Base-by-base conservation (phyloP, 306 rosid species). In the Delonix regia region DNA sequence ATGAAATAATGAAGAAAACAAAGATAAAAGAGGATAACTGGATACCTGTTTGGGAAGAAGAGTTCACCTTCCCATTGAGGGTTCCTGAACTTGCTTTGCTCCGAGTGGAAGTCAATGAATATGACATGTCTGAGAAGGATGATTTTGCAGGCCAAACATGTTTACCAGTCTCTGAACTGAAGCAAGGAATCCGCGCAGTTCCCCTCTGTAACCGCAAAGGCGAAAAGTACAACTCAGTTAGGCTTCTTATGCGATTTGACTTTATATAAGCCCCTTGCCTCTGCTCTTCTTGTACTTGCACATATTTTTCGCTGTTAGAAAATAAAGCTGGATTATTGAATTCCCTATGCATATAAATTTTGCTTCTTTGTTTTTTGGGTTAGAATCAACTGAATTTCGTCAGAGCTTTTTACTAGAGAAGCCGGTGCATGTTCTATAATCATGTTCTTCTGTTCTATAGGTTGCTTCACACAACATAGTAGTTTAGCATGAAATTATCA, bases 61-160 rank as follows among this genome's bases (percentile, higher is more conserved):
- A 85, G 61, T 90, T 90, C 62, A 78, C 60, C 12, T 90, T 90
- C 73, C 90, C 93, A n/a, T 48, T 90, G 75, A 87, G 84, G 11
- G 93, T 87, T 6, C 96, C 96, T 0, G 96, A 90, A 72, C 78
- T 90, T 72, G 91, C 96, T 70, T 64, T 90, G 77, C 96, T 90
- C 38, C 81, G 96, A 74, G 70, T 91, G 39, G 93, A 88, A 75
- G 93, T 89, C 10, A 77, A 71, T 42, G 96, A 91, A 73, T 84
- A 91, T 66, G 93, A 91, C 87, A 77, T 82, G 62, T 84, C 91
- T 3, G 89, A 87, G 79, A 84, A 80, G 12, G 91, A 87, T 77
- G 96, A 91, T 76, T 91, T 91, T 49, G 96, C 80, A 1, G 96
- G 96, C 73, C 96, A 90, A 79, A 90, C 86, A 24, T 91, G 96